Evolutionary conservation across 2,329 filamentous ascomycete species (phyloP), one percentile per base, ranked within the genome.

Genomic region (Neurospora crassa): DNA sequence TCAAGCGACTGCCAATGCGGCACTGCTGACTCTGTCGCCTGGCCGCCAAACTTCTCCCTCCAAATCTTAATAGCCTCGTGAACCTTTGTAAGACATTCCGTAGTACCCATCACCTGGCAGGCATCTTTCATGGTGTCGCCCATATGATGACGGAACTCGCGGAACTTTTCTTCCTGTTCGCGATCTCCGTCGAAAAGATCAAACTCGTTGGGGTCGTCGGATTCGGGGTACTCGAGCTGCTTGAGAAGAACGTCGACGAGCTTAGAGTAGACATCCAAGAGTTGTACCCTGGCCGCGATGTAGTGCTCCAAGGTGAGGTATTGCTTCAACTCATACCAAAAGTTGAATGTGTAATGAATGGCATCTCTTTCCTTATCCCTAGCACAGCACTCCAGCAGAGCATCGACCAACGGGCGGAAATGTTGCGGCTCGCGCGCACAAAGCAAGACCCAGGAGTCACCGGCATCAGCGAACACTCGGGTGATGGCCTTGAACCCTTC

Each of bases 321-420:
- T 80, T 97, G 94, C 84, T 99, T 99, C 67, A 99, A 87, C 79
- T 99, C 96, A 79, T 96, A 98, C 96, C 96, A 99, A 83, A 99
- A 98, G 75, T 89, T 90, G 82, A 99, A 99, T 0, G 96, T 99
- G 77, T 96, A 90, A 70, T 93, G 92, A 74, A 99, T 94, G 5
- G 94, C 93, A 75, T 99, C 96, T 73, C 92, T 89, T 70, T 97
- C 95, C 79, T 90, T 90, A 80, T 99, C 96, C 75, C 92, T 88
- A 12, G 91, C 89, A 73, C 93, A 94, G 78, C 94, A 97, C 82
- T 98, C 94, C n/a, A 98, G 86, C 18, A 99, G 90, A 7, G 92
- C 90, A 77, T 97, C 94, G 12, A 99, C 95, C 5, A 99, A 85
- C 12, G 89, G 89, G 47, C 92, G 88, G 83, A 98, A 98, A 69